A percentile compares a stretch with the other conserved stretches of the same genome.
Conservation (phyloP, 169 alveolate genomes). For the Eimeria praecox region DNA sequence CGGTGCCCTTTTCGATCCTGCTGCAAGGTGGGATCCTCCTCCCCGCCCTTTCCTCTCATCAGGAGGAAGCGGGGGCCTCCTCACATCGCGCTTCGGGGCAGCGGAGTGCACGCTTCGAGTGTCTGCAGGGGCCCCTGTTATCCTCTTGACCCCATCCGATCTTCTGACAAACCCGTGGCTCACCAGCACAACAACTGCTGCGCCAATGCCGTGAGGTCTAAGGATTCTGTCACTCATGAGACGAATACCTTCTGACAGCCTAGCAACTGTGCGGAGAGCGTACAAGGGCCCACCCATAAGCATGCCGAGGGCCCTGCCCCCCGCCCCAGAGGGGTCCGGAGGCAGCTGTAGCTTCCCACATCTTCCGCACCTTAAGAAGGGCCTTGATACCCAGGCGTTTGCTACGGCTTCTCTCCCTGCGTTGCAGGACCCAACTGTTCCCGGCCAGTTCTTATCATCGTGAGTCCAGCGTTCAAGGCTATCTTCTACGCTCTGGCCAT, state of each 20-base stretch:
- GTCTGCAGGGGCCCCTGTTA: constrained; percentile 42
- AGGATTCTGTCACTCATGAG: constrained; percentile 58
- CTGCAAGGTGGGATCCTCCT: neutral
- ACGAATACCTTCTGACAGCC: constrained; percentile 58
- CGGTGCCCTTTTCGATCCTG: neutral
- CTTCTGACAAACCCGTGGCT: constrained; percentile 66
- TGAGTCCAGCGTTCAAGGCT: neutral
- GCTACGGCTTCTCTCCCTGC: neutral
- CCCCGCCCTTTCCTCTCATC: neutral
- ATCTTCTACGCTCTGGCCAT: neutral
- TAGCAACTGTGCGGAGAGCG: constrained; percentile 61
- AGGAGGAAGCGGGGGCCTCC: constrained; percentile 50
- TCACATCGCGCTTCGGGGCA: constrained; percentile 12
- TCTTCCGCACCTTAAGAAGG: constrained; percentile 43
- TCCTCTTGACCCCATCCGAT: constrained; percentile 42
- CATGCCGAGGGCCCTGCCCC: constrained; percentile 48
- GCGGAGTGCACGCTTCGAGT: neutral
- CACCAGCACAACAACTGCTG: constrained; percentile 18
- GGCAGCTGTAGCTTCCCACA: constrained; percentile 70
- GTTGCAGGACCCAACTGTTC: neutral
- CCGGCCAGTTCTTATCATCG: neutral
- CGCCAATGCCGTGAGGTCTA: constrained; percentile 64
- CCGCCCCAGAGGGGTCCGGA: neutral
- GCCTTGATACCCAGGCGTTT: neutral
- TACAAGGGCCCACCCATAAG: constrained; percentile 65